Conservation (phyloP, 371 early-diverging fungal species). For the Mucor piriformis region DNA sequence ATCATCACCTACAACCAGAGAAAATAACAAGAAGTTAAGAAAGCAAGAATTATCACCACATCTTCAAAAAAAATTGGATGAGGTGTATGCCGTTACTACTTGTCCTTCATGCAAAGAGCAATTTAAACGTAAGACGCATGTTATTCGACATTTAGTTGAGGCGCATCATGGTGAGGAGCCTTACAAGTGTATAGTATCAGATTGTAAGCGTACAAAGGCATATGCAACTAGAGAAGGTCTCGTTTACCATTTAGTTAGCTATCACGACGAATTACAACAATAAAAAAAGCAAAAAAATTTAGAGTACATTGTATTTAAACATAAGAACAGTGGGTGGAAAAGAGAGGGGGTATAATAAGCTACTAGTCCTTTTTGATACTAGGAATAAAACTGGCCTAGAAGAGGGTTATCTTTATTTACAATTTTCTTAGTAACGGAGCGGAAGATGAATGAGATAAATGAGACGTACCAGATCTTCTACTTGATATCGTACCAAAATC, state of each 20-base stretch:
- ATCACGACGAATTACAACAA: conserved; percentile 18
- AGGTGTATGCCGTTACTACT: conserved; percentile 13
- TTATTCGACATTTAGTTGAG: conserved; percentile 31
- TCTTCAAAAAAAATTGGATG: conserved; percentile 21
- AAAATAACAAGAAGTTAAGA: not conserved
- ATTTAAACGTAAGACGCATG: conserved; percentile 37
- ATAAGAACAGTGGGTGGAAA: not conserved
- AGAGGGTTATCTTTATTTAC: not conserved
- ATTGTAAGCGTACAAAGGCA: conserved; percentile 29
- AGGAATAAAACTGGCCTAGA: conserved; percentile 1
- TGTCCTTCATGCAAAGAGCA: conserved; percentile 32
- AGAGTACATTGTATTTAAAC: not conserved
- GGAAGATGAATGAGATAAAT: conserved; percentile 17
- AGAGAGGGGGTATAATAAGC: not conserved
- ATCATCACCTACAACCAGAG: not conserved
- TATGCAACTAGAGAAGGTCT: conserved; percentile 41
- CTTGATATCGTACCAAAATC: conserved; percentile 20
- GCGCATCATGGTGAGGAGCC: conserved; percentile 35
- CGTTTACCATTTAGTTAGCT: conserved; percentile 33
- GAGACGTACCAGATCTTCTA: conserved; percentile 13
- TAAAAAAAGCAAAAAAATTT: not conserved
- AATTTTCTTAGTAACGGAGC: conserved; percentile 10
- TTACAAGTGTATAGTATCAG: conserved; percentile 25
- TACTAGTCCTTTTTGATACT: not conserved
- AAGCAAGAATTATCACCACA: conserved; percentile 7